Evolutionary conservation across 495 filamentous ascomycete species (phyloP).

Genomic region (Aspergillus mulundensis): DNA sequence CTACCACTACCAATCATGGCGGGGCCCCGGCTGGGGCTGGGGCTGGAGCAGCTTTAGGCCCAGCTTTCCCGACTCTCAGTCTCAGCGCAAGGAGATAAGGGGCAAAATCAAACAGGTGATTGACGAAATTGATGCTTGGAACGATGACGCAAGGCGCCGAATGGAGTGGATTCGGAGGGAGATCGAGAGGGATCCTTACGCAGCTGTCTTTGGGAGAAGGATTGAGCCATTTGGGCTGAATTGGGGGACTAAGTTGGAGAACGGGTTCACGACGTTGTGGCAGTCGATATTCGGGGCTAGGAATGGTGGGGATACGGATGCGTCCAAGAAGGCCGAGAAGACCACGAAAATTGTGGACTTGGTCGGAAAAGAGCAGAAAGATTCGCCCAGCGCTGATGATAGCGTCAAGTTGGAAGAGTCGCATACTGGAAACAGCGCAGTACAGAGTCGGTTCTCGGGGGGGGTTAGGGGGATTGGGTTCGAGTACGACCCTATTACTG

Average conservation of each 20-base stretch:
- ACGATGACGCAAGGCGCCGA: conserved; percentile 18
- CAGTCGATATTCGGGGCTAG: conserved; percentile 23
- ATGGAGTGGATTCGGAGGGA: conserved; percentile 33
- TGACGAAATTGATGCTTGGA: conserved; percentile 20
- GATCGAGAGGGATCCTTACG: conserved; percentile 39
- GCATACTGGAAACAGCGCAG: too few species aligned
- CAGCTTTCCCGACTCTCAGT: conserved; percentile 10
- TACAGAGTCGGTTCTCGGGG: neutral
- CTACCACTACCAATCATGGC: conserved; percentile 11
- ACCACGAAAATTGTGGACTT: neutral
- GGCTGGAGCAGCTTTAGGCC: conserved; percentile 11
- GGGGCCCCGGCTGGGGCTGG: conserved; percentile 9
- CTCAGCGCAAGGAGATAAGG: neutral
- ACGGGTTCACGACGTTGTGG: conserved; percentile 25
- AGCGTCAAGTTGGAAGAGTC: neutral
- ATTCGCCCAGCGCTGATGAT: neutral
- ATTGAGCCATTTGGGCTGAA: conserved; percentile 19
- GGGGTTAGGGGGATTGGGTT: conserved; percentile 4
- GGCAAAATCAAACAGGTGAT: conserved; percentile 4
- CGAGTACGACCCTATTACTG: conserved; percentile 39
- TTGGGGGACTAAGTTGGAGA: conserved; percentile 14
- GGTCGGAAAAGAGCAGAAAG: neutral
- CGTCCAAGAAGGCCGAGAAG: too few species aligned
- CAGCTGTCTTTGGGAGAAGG: conserved; percentile 39
- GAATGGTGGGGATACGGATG: conserved; percentile 12